phyloP scores from a whole-genome alignment of 1,139 yeast species.

The Wickerhamiella infanticola region DNA sequence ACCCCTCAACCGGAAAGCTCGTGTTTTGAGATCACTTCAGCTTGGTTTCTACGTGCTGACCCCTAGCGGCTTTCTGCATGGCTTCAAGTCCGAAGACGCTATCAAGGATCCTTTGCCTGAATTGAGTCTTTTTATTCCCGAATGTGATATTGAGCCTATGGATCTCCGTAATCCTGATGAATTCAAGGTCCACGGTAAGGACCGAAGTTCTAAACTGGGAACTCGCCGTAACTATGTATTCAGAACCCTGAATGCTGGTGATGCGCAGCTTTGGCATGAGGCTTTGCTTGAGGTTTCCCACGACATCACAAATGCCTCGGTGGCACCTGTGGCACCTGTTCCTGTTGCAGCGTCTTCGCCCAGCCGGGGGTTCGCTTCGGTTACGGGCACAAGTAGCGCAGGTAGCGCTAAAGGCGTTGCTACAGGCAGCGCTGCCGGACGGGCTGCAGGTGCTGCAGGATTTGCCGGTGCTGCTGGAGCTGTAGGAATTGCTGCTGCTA shows the following conservation, averaged over 20 bases:
- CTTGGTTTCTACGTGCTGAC: slow-evolving; percentile 33
- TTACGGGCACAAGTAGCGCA: not conserved
- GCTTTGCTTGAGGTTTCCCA: slow-evolving; percentile 18
- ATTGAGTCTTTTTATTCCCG: slow-evolving; percentile 33
- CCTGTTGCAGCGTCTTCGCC: not conserved
- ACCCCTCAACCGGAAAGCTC: slow-evolving; percentile 31
- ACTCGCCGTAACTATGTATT: slow-evolving; percentile 27
- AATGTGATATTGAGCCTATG: slow-evolving; percentile 28
- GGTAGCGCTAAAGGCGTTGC: not conserved
- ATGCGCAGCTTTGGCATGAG: slow-evolving; percentile 31
- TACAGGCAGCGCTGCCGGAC: not conserved
- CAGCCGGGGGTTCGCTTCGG: not conserved
- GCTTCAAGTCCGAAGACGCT: slow-evolving; percentile 29
- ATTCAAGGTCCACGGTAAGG: slow-evolving; percentile 33
- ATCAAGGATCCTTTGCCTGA: slow-evolving; percentile 30
- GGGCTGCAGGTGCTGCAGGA: slow-evolving; percentile 6
- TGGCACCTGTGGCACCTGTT: not conserved
- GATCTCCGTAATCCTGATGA: slow-evolving; percentile 24
- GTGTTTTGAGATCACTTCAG: slow-evolving; percentile 29
- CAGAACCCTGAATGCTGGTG: slow-evolving; percentile 32
- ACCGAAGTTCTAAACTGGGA: slow-evolving; percentile 21
- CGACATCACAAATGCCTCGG: not conserved
- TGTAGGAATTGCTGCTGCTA: slow-evolving; percentile 13
- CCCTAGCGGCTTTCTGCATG: slow-evolving; percentile 30
- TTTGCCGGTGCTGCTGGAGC: slow-evolving; percentile 6